Evolutionary conservation across 2,329 filamentous ascomycete genomes (phyloP).

Genomic region (Pestalotiopsis sp.): DNA sequence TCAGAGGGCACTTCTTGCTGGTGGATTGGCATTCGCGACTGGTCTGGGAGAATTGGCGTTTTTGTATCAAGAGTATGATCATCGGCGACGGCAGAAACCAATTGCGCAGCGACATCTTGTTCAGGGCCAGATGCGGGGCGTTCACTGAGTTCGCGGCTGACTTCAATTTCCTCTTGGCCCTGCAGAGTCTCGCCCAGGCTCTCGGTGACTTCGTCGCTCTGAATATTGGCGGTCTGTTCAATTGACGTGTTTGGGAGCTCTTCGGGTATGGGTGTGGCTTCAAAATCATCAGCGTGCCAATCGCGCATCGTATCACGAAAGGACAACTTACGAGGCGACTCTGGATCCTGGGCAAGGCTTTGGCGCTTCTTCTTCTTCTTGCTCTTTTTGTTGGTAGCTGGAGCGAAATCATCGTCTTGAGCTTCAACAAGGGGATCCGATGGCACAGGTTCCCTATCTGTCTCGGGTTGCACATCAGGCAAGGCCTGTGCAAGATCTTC

Average conservation of each 20-base stretch:
- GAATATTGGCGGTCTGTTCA: background rate
- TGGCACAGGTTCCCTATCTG: background rate
- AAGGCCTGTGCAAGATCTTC: background rate
- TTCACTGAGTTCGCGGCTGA: constrained; percentile 1
- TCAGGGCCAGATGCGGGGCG: background rate
- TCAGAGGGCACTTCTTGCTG: background rate
- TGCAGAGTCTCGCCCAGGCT: background rate
- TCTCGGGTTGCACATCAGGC: background rate
- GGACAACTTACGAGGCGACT: background rate
- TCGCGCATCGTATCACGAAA: constrained; percentile 20
- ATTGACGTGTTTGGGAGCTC: background rate
- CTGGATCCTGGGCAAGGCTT: background rate
- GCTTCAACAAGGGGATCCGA: background rate
- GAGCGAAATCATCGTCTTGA: constrained; percentile 10
- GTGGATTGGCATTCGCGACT: background rate
- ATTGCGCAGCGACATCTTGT: background rate
- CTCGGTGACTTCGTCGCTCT: background rate
- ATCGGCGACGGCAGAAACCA: background rate
- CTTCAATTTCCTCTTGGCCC: constrained; percentile 33
- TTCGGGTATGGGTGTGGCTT: background rate
- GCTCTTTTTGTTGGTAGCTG: constrained; percentile 30
- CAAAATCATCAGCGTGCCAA: constrained; percentile 13
- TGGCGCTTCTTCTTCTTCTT: constrained; percentile 27
- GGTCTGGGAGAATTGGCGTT: background rate
- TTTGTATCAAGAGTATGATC: background rate